Base-by-base conservation (phyloP, 805 yeast species). In the Saturnispora silvae region DNA sequence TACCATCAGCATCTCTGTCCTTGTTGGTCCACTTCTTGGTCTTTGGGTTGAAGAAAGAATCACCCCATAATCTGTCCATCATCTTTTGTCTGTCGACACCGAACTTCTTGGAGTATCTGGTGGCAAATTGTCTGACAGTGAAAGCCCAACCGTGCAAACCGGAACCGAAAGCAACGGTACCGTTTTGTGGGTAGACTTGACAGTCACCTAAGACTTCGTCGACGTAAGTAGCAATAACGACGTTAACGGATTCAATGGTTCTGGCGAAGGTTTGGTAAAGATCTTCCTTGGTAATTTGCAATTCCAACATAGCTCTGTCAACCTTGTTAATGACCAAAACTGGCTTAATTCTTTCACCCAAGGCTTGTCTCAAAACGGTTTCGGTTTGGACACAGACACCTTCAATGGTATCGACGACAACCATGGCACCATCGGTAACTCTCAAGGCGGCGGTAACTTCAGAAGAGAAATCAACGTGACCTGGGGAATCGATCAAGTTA, bases 71-170 rank as follows among this genome's bases (percentile, higher is more conserved):
- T 76, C 96, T 82, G 71, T 84, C 89, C 96, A 85, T 84, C 97
- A 89, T 86, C 84, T 92, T 89, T 47, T 64, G 52, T 67, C 84
- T 79, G 83, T 89, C 96, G 63, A 89, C 97, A 86, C 97, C 97
- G 67, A 92, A 89, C 75, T 89, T 92, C 86, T 87, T 86, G 67
- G 96, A 77, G 80, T 92, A 89, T 75, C 95, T 84, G 72, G 74
- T 68, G 59, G 97, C 96, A 58, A 89, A 89, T 77, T 89, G 97
- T 72, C 98, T 85, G 64, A 89, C 81, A 58, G 98, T 89, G 89
- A 89, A 89, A 65, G 96, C 97, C 98, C 98, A 89, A 71, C 98
- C 98, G 80, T 89, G 98, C 64, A 89, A 77, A 82, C 97, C 98
- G 68, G 97, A 92, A 76, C 95, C 97, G 71, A 89, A 89, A 56